These are phyloP conservation scores for Pseudogymnoascus sp. DNA, from an alignment of 2,329 filamentous ascomycete genomes.

Conservation along the genomic window DNA sequence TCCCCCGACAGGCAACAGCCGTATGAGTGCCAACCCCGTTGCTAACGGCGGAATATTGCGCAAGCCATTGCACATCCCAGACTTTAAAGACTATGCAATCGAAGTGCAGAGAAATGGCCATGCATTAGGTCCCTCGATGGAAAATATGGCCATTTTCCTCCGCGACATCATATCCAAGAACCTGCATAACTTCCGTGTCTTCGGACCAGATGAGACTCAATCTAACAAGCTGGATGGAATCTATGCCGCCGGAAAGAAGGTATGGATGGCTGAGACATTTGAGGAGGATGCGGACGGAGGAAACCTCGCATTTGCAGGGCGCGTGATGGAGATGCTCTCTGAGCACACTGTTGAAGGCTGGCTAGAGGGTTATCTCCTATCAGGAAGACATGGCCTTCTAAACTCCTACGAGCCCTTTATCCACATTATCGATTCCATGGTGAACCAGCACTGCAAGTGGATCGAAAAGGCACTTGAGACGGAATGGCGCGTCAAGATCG, in stretches of 20 bases:
- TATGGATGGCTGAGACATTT: slow-evolving; percentile 73
- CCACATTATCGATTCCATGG: slow-evolving; percentile 78
- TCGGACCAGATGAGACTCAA: slow-evolving; percentile 74
- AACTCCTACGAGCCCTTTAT: slow-evolving; percentile 81
- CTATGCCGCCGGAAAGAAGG: slow-evolving; percentile 69
- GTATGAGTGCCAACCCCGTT: slow-evolving; percentile 73
- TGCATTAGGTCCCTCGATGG: slow-evolving; percentile 55
- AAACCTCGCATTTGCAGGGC: slow-evolving; percentile 59
- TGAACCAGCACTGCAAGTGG: slow-evolving; percentile 82
- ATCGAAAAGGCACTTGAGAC: slow-evolving; percentile 75
- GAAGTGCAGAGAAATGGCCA: slow-evolving; percentile 53
- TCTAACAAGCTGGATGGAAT: slow-evolving; percentile 69
- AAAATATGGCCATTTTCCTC: slow-evolving; percentile 59
- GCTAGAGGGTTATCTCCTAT: slow-evolving; percentile 72
- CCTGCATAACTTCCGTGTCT: slow-evolving; percentile 61
- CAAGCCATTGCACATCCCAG: slow-evolving; percentile 60
- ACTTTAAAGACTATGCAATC: slow-evolving; percentile 62
- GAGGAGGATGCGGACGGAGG: slow-evolving; percentile 68
- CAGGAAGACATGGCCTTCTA: slow-evolving; percentile 65
- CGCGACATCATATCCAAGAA: slow-evolving; percentile 61
- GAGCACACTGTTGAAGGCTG: slow-evolving; percentile 75
- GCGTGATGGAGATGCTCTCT: slow-evolving; percentile 79
- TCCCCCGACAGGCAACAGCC: slow-evolving; percentile 55
- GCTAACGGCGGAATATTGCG: slow-evolving; percentile 62
- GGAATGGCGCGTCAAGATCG: slow-evolving; percentile 65